phyloP scores from a whole-genome alignment of 768 basidiomycete species.

The Tulasnella sp. region DNA sequence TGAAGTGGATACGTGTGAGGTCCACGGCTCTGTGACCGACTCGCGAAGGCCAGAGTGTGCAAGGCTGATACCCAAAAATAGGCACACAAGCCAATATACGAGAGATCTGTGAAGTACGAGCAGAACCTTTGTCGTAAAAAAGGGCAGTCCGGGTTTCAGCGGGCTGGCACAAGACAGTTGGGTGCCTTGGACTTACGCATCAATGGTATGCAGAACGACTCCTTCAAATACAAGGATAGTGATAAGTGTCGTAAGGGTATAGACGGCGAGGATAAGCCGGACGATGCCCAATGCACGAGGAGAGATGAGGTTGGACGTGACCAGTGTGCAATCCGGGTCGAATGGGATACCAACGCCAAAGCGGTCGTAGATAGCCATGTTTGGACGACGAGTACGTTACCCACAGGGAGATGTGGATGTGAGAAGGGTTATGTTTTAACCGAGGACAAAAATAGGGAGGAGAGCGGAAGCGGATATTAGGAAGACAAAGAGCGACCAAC shows the following conservation, averaged over 20 bases:
- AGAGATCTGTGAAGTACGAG: conserved; percentile 54
- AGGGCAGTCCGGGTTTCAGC: conserved; percentile 1
- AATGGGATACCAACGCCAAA: conserved; percentile 35
- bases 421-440: too few species aligned
- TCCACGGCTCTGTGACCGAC: conserved; percentile 17
- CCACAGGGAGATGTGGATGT: too few species aligned
- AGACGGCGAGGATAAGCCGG: conserved; percentile 41
- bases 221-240: conserved; percentile 32
- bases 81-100: conserved; percentile 49
- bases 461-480: too few species aligned
- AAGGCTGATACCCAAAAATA: conserved; percentile 52
- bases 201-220: conserved; percentile 26
- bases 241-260: conserved; percentile 36
- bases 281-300: conserved; percentile 36
- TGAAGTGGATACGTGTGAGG: conserved; percentile 42
- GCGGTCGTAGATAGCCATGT: conserved; percentile 14
- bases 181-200: conserved; percentile 25
- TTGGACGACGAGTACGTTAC: too few species aligned
- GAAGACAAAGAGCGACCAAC: too few species aligned
- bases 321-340: conserved; percentile 33
- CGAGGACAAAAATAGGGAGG: too few species aligned
- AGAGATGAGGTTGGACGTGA: conserved; percentile 42
- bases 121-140: conserved; percentile 38
- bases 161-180: background rate
- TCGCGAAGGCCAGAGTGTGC: conserved; percentile 40